Base-by-base conservation (phyloP, 1,139 yeast species). In the Scheffersomyces titani region DNA sequence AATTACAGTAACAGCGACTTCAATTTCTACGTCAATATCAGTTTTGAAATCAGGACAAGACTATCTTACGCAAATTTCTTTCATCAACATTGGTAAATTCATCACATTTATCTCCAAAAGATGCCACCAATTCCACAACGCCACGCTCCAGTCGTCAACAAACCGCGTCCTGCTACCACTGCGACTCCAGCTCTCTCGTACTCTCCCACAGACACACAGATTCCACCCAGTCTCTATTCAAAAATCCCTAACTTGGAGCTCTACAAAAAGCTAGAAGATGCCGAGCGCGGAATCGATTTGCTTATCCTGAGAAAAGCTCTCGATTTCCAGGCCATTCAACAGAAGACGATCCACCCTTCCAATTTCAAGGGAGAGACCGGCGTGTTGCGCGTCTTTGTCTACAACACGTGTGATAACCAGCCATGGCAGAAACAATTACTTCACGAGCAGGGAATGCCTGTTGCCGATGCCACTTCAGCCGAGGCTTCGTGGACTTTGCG, bases 401-500 rank as follows among this genome's bases (percentile, higher is more conserved):
- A 94, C 65, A 92, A 91, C 70, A 88, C 92, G 2, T 80, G 89
- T 50, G 90, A 87, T 60, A 90, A 91, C 70, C 98, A 94, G 74
- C 92, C 96, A 51, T 94, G 99, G 99, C 98, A 93, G 69, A 78
- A 78, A 54, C 79, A 76, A 57, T 73, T 77, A 54, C 71, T 64
- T 49, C 64, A 65, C 61, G 71, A 69, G 61, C 65, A 66, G 53
- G 70, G 69, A 4, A 61, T 65, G 44, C 63, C 68, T 2, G 59
- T 65, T 13, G 54, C 65, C 2, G 70, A 70, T 19, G 64, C 69
- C 6, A 55, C 64, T 7, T 58, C 66, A 2, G 66, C 68, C 18
- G 84, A 80, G 52, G 84, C 96, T 6, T 69, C 85, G 5, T 94
- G 98, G 98, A 90, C 96, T 0, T 78, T 94, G 63, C 81, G 97